Evolutionary conservation across 495 filamentous ascomycete species (phyloP).

Genomic region (Talaromyces wortmannii): DNA sequence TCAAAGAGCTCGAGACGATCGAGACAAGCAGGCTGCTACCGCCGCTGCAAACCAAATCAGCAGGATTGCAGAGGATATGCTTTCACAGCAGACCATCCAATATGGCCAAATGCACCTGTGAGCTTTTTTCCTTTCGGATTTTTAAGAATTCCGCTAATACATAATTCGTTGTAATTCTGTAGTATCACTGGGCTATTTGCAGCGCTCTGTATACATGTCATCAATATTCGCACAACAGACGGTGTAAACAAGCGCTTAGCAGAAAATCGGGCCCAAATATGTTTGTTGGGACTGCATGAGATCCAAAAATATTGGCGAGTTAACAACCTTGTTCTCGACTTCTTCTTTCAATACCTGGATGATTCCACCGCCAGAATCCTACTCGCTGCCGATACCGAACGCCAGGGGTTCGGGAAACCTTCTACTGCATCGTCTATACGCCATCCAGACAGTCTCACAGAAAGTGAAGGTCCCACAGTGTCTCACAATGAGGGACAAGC

Average conservation of each 20-base stretch:
- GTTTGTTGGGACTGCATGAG: slow-evolving; percentile 35
- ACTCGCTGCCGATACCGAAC: slow-evolving; percentile 12
- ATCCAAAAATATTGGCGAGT: slow-evolving; percentile 40
- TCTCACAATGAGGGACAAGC: background rate
- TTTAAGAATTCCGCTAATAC: too few relatives aligned
- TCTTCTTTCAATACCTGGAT: slow-evolving; percentile 39
- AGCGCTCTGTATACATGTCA: slow-evolving; percentile 39
- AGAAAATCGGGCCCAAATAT: slow-evolving; percentile 38
- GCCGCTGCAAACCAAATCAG: slow-evolving; percentile 35
- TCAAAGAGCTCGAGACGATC: slow-evolving; percentile 3
- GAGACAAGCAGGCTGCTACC: slow-evolving; percentile 16
- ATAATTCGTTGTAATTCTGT: background rate
- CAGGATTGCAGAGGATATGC: slow-evolving; percentile 36
- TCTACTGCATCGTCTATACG: background rate
- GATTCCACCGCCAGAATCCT: slow-evolving; percentile 32
- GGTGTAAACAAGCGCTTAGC: slow-evolving; percentile 31
- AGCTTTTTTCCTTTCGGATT: background rate
- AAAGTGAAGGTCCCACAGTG: background rate
- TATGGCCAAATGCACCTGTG: slow-evolving; percentile 37
- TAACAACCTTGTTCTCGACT: slow-evolving; percentile 36
- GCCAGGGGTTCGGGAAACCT: background rate
- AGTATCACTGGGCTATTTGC: slow-evolving; percentile 41
- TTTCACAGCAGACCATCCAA: slow-evolving; percentile 34
- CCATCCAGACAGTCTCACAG: background rate
- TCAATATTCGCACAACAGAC: slow-evolving; percentile 27